Conservation (phyloP, 768 basidiomycete species). For the Cystobasidium onofrii region DNA sequence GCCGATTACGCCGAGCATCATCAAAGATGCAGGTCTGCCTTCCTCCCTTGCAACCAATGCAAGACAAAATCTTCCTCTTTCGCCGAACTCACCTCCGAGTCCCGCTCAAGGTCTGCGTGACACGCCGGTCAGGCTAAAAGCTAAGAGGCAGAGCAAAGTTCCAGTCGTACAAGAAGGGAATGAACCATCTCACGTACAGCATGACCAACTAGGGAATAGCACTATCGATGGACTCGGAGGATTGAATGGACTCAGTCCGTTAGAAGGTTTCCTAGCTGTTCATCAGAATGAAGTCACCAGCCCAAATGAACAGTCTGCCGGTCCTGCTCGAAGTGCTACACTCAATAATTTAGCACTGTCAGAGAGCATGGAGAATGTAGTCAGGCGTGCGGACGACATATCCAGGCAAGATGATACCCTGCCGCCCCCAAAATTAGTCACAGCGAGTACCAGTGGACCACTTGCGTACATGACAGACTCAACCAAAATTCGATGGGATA, state of each 20-base stretch:
- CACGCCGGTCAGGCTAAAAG: not conserved
- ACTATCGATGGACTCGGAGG: not conserved
- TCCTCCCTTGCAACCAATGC: not conserved
- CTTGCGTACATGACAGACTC: conserved; percentile 2
- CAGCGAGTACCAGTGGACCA: not conserved
- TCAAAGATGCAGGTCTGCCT: conserved; percentile 27
- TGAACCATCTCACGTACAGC: not conserved
- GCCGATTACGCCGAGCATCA: conserved; percentile 28
- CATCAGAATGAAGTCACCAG: too few relatives aligned
- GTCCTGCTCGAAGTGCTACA: not conserved
- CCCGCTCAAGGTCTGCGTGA: not conserved
- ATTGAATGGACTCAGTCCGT: not conserved
- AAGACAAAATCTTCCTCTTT: not conserved
- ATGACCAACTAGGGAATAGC: not conserved
- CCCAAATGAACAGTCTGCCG: too few relatives aligned
- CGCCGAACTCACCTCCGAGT: not conserved
- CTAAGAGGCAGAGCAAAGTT: not conserved
- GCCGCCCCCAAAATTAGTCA: not conserved
- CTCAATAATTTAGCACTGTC: not conserved
- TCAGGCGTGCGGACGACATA: not conserved
- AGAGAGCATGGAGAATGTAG: conserved; percentile 22
- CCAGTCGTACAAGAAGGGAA: not conserved
- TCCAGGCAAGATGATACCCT: not conserved
- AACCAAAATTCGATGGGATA: not conserved
- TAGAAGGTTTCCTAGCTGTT: too few relatives aligned